Evolutionary conservation across 2,329 filamentous ascomycete species (phyloP).

Genomic region (Fusarium beomiforme): DNA sequence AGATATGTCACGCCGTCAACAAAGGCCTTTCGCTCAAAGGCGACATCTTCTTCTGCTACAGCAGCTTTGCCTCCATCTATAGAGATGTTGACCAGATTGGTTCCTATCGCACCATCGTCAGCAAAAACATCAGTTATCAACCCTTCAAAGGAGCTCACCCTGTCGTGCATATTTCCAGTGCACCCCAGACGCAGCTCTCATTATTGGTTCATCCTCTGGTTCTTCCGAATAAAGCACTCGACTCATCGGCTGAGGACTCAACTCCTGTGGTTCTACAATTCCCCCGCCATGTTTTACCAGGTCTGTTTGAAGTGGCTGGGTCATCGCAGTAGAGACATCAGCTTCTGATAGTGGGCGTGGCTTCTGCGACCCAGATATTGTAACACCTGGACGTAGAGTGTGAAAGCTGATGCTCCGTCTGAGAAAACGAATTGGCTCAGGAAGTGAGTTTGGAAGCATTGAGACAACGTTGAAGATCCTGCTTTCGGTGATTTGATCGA

Average conservation of each 20-base stretch:
- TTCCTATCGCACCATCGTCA: conserved; percentile 32
- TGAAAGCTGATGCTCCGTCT: conserved; percentile 52
- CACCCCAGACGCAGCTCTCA: conserved; percentile 45
- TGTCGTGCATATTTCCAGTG: conserved; percentile 49
- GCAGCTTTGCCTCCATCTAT: conserved; percentile 42
- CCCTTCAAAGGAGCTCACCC: conserved; percentile 34
- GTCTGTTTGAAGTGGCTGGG: conserved; percentile 20
- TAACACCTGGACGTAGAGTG: conserved; percentile 30
- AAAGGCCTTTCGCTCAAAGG: conserved; percentile 67
- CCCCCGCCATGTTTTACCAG: conserved; percentile 17
- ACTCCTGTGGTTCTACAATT: conserved; percentile 8
- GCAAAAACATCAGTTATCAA: neutral
- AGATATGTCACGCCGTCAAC: conserved; percentile 72
- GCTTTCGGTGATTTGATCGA: conserved; percentile 47
- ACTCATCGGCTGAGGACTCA: conserved; percentile 33
- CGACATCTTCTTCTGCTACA: conserved; percentile 34
- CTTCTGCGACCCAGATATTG: conserved; percentile 22
- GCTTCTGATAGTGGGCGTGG: conserved; percentile 35
- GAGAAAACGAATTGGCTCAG: conserved; percentile 61
- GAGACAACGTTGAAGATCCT: conserved; percentile 61
- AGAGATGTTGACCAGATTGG: conserved; percentile 43
- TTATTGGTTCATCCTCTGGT: conserved; percentile 28
- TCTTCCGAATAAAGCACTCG: conserved; percentile 41
- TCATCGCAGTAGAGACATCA: conserved; percentile 18
- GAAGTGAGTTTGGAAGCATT: conserved; percentile 63